Percentiles rank a stretch among this genome's conserved stretches.
Conservation (phyloP, 306 rosid species). For the Leucaena leucocephala region DNA sequence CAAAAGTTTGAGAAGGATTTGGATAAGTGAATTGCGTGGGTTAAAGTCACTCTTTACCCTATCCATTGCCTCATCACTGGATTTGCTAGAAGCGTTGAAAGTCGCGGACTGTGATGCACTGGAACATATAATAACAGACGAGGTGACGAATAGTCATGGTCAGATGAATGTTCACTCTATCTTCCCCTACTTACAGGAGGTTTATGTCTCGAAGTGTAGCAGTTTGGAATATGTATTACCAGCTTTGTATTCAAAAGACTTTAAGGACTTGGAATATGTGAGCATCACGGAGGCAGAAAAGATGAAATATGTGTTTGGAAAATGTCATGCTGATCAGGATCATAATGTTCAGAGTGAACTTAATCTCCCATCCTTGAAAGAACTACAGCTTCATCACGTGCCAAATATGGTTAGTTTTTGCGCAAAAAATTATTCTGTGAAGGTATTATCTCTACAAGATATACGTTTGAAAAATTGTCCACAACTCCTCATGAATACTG, state of each 20-base stretch:
- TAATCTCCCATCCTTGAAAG: constrained; percentile 14
- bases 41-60: too few relatives aligned
- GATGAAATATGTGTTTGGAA: constrained; percentile 31
- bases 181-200: not conserved
- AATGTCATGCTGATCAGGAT: not conserved
- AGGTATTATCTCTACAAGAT: not conserved
- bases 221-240: constrained; percentile 16
- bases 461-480: not conserved
- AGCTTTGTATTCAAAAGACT: not conserved
- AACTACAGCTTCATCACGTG: not conserved
- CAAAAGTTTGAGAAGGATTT: not conserved
- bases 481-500: not conserved
- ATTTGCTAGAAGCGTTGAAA: too few relatives aligned
- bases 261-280: constrained; percentile 5
- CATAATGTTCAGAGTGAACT: constrained; percentile 3
- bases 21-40: too few relatives aligned
- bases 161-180: not conserved
- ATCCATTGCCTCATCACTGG: too few relatives aligned
- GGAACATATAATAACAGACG: too few relatives aligned
- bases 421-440: not conserved
- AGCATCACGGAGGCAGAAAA: not conserved
- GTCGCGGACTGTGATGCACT: too few relatives aligned
- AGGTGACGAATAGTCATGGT: too few relatives aligned
- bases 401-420: constrained; percentile 17
- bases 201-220: not conserved